Conservation (phyloP, 768 basidiomycete species). For the Rhizopogon vulgaris region DNA sequence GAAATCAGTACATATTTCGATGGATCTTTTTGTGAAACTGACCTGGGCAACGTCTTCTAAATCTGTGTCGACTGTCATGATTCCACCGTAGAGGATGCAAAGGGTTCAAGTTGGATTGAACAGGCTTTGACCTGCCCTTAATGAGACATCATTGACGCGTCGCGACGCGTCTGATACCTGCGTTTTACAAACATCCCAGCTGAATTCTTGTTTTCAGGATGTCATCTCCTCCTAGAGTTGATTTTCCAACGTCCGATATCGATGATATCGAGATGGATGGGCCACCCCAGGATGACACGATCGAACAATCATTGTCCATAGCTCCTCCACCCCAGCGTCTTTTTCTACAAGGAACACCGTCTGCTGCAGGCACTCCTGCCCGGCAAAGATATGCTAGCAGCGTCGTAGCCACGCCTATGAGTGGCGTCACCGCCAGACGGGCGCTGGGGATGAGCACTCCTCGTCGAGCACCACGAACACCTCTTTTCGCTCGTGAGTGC, state of each 20-base stretch:
- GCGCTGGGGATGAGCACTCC: slow-evolving; percentile 54
- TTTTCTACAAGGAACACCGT: slow-evolving; percentile 51
- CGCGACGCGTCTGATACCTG: slow-evolving; percentile 38
- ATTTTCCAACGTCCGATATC: slow-evolving; percentile 56
- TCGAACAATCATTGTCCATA: slow-evolving; percentile 30
- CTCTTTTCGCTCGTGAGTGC: slow-evolving; percentile 45
- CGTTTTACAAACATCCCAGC: slow-evolving; percentile 5
- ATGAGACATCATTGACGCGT: slow-evolving; percentile 39
- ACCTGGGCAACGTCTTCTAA: slow-evolving; percentile 24
- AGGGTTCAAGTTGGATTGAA: no score
- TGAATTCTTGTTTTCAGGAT: slow-evolving; percentile 25
- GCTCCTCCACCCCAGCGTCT: slow-evolving; percentile 40
- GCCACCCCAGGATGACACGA: slow-evolving; percentile 16
- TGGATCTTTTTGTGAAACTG: not conserved
- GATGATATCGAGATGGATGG: slow-evolving; percentile 53
- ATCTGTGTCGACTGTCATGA: slow-evolving; percentile 10
- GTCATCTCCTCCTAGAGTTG: slow-evolving; percentile 61
- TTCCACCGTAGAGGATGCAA: not conserved
- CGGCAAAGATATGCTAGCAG: slow-evolving; percentile 31
- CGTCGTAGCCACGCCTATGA: slow-evolving; percentile 37
- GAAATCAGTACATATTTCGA: slow-evolving; percentile 6
- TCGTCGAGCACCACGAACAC: slow-evolving; percentile 33
- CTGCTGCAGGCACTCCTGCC: slow-evolving; percentile 44
- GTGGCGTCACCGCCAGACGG: slow-evolving; percentile 42
- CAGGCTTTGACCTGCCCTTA: slow-evolving; percentile 40